Percentiles rank a stretch among this genome's conserved stretches.
Evolutionary conservation across 2,329 filamentous ascomycete genomes (phyloP).

Genomic region (Lecanosticta acicola): DNA sequence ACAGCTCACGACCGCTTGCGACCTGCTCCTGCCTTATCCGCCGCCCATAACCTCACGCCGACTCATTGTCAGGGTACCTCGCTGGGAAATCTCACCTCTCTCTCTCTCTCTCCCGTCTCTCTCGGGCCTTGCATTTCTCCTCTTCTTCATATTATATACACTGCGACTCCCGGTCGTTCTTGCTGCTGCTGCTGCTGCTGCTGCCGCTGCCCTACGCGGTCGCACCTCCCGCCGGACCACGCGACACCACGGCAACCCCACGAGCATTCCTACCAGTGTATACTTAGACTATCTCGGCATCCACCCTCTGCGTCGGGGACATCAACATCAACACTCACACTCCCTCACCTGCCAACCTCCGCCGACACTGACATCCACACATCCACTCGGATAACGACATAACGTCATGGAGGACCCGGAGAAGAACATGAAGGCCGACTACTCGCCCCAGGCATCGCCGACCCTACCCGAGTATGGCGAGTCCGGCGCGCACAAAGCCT

Average conservation of each 20-base stretch:
- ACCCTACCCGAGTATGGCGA: constrained; percentile 25
- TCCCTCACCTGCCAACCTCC: background rate
- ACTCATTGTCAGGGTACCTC: no score
- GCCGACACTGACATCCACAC: background rate
- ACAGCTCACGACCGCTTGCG: no score
- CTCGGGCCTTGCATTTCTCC: no score
- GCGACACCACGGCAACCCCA: no score
- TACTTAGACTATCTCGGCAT: background rate
- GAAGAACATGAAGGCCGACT: constrained; percentile 17
- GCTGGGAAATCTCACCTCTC: no score
- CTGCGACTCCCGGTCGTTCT: background rate
- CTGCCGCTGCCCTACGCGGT: background rate
- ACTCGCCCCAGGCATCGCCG: constrained; percentile 13
- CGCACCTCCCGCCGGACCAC: constrained; percentile 1
- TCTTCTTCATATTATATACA: background rate
- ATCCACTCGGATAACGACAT: no score
- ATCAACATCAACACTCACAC: background rate
- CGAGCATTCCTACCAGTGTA: background rate
- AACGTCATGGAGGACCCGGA: constrained; percentile 17
- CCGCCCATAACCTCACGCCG: no score
- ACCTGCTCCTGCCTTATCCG: no score
- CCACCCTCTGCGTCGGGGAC: background rate
- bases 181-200: background rate
- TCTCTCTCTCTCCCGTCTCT: no score
- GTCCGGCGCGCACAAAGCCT: constrained; percentile 13